A percentile compares a stretch with the other conserved stretches of the same genome.
These are phyloP conservation scores for Daldinia sp. DNA, from an alignment of 2,329 filamentous ascomycete genomes.

Conservation along the genomic window DNA sequence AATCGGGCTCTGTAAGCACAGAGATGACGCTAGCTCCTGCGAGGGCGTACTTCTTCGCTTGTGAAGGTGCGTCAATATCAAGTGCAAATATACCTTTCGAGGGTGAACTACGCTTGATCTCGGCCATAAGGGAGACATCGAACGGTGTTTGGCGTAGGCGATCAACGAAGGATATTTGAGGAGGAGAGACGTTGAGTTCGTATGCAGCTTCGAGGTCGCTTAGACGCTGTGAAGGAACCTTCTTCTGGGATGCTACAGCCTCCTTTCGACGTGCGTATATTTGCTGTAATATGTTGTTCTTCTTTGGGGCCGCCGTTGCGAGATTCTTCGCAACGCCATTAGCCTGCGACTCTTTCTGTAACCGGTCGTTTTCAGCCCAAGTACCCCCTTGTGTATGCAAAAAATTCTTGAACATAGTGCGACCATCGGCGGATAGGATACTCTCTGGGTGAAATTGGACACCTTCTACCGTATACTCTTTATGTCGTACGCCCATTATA, in stretches of 20 bases:
- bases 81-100: constrained; percentile 96
- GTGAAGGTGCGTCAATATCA: constrained; percentile 86
- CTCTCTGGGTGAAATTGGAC: constrained; percentile 99
- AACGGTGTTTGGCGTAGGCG: constrained; percentile 86
- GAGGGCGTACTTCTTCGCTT: constrained; percentile 91
- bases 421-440: constrained; percentile 90
- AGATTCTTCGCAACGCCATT: constrained; percentile 48
- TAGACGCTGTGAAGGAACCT: constrained; percentile 84
- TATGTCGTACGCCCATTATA: constrained; percentile 97
- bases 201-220: constrained; percentile 89
- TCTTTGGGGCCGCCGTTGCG: constrained; percentile 62
- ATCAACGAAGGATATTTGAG: constrained; percentile 82
- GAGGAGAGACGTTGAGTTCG: constrained; percentile 84
- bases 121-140: constrained; percentile 92
- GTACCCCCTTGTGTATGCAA: constrained; percentile 88
- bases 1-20: constrained; percentile 97
- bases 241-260: constrained; percentile 82
- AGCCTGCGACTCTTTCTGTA: constrained; percentile 59
- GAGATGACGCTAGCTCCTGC: constrained; percentile 97
- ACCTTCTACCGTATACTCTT: constrained; percentile 89
- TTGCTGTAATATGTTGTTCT: constrained; percentile 87
- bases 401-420: constrained; percentile 93
- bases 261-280: constrained; percentile 87
- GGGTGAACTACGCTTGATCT: constrained; percentile 96
- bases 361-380: constrained; percentile 82